Percentiles rank a stretch among this genome's conserved stretches.
Conservation (phyloP, 225 moss, liverwort and hornwort species). For the Lunularia cruciata region DNA sequence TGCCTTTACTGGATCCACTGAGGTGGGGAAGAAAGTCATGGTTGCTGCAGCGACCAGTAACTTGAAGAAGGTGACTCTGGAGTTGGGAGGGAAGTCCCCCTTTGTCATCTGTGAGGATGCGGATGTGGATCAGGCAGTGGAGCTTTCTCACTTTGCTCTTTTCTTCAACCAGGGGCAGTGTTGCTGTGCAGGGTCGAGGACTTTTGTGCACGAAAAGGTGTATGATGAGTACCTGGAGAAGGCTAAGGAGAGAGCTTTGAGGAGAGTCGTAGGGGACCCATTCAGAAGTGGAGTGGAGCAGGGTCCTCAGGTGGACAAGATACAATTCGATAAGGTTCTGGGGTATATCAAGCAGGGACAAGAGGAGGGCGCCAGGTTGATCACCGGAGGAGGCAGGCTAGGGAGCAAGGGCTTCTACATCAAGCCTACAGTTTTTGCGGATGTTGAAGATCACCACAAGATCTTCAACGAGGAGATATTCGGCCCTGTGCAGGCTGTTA, state of each 20-base stretch:
- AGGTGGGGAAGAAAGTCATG: slow-evolving; percentile 81
- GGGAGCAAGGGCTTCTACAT: slow-evolving; percentile 84
- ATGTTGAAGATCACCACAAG: slow-evolving; percentile 75
- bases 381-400: slow-evolving; percentile 73
- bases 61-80: slow-evolving; percentile 82
- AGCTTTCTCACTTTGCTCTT: slow-evolving; percentile 76
- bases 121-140: slow-evolving; percentile 69
- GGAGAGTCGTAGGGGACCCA: slow-evolving; percentile 83
- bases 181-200: slow-evolving; percentile 80
- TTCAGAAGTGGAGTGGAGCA: slow-evolving; percentile 75
- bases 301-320: slow-evolving; percentile 78
- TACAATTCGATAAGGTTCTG: slow-evolving; percentile 71
- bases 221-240: slow-evolving; percentile 93
- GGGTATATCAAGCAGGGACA: slow-evolving; percentile 61
- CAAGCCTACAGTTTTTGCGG: slow-evolving; percentile 82
- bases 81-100: slow-evolving; percentile 88
- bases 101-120: slow-evolving; percentile 84
- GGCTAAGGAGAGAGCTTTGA: slow-evolving; percentile 64
- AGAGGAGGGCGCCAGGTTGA: slow-evolving; percentile 65
- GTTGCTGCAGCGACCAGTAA: slow-evolving; percentile 73
- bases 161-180: slow-evolving; percentile 97
- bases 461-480: slow-evolving; percentile 90
- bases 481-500: slow-evolving; percentile 68
- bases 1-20: slow-evolving; percentile 88
- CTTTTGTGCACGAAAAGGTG: slow-evolving; percentile 85